Conservation (phyloP, 1,139 yeast species). For the Geotrichum citri-aurantii region DNA sequence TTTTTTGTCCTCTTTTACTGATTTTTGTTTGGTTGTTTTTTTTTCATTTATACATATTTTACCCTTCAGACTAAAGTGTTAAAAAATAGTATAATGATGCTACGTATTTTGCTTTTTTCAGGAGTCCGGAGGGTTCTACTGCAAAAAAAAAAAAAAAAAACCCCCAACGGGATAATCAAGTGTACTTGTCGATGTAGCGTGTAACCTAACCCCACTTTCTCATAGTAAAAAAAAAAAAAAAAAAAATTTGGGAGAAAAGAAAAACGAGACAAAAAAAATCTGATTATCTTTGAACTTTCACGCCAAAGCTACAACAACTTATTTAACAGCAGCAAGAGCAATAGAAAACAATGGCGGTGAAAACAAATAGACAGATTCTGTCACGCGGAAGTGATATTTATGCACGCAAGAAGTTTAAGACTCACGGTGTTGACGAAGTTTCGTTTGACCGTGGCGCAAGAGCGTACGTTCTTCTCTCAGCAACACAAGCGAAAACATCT, state of each 20-base stretch:
- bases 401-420: conserved; percentile 56
- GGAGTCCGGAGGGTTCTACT: background rate
- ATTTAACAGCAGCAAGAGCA: background rate
- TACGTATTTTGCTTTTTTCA: background rate
- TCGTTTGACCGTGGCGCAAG: conserved; percentile 71
- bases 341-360: background rate
- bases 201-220: conserved; percentile 7
- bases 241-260: background rate
- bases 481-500: background rate
- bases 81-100: too few species aligned
- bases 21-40: background rate
- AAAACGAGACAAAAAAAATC: background rate
- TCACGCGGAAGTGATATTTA: conserved; percentile 77
- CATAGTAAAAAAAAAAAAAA: background rate
- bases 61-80: too few species aligned
- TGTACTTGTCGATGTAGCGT: background rate
- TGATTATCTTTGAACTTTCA: background rate
- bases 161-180: background rate
- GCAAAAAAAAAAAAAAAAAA: background rate
- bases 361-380: conserved; percentile 67
- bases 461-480: conserved; percentile 31
- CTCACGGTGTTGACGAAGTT: conserved; percentile 72
- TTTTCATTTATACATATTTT: background rate
- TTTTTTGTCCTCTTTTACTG: background rate
- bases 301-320: background rate